Base-by-base conservation (phyloP, 2,329 filamentous ascomycete species). In the Curvularia hawaiiensis region DNA sequence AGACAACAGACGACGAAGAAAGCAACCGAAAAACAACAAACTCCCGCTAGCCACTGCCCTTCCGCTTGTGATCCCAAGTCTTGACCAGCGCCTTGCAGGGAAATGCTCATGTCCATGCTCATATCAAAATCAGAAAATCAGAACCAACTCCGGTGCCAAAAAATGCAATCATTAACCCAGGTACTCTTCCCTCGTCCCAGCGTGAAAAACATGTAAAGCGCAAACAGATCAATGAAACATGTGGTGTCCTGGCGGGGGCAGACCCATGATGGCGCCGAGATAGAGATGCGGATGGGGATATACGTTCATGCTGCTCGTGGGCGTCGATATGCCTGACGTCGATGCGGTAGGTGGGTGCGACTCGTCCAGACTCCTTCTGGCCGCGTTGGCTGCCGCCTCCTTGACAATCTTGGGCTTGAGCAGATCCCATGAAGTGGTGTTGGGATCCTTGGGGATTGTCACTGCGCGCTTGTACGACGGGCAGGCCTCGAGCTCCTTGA, bases 401-500 rank as follows among this genome's bases (percentile, higher is more conserved):
- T 71, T 72, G 59, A 75, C 69, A 6, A 76, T 63, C 56, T 76
- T 76, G 3, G 73, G 73, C 48, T 68, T 73, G 48, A 76, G 65
- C 41, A 72, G 69, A 31, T 71, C 62, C 74, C 74, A 76, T 1
- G 74, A 74, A 2, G 66, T 69, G 57, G 67, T 73, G 56, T 72
- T 75, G 14, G 74, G 73, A 11, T 72, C 71, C 54, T 75, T 77
- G 40, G 77, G 72, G 22, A 78, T 78, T 18, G 73, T 71, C 33
- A 79, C 64, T 20, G 76, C 71, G 24, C 73, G 70, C 18, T 73
- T 69, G 60, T 77, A 80, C 1, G 76, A 75, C 1, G 73, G 67
- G 55, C 79, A 79, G 24, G 66, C 68, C 56, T 75, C 68, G 58
- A 80, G 64, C 33, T 75, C 68, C 14, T 64, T 63, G 40, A 63